Percentiles rank a stretch among this genome's conserved stretches.
Evolutionary conservation across 2,329 filamentous ascomycete genomes (phyloP).

Genomic region (Orbilia oligospora): DNA sequence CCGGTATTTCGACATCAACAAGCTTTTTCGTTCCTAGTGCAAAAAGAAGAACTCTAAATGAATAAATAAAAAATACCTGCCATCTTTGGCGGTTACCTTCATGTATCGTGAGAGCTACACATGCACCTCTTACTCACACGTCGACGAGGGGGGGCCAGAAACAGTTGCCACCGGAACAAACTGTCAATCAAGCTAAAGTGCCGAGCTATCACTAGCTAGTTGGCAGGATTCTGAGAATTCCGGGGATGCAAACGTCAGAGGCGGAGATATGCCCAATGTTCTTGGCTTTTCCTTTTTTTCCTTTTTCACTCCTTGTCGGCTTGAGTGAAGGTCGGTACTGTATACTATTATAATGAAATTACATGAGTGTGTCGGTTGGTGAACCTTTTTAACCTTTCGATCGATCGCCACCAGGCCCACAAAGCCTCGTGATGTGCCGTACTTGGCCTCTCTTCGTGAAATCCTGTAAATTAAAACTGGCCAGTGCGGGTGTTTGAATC

Average conservation of each 20-base stretch:
- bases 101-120: conserved; percentile 9
- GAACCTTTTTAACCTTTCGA: conserved; percentile 30
- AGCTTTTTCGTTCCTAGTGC: not conserved
- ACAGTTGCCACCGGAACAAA: conserved; percentile 19
- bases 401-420: conserved; percentile 56
- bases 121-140: not conserved
- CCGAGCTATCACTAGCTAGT: not conserved
- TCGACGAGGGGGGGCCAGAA: not conserved
- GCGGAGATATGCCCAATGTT: not conserved
- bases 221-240: conserved; percentile 18
- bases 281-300: conserved; percentile 4
- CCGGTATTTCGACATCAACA: conserved; percentile 22
- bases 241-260: conserved; percentile 32
- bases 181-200: conserved; percentile 1
- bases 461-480: conserved; percentile 41
- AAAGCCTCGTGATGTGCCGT: conserved; percentile 53
- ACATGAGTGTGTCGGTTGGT: not conserved
- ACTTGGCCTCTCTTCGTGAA: conserved; percentile 16
- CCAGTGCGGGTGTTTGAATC: conserved; percentile 5
- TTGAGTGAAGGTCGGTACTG: not conserved
- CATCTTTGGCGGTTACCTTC: not conserved
- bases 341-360: not conserved
- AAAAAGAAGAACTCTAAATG: conserved; percentile 6
- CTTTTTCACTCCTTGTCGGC: not conserved
- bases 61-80: not conserved